Evolutionary conservation across 192 early-diverging fungal species (phyloP).

Genomic region (Mortierella antarctica): DNA sequence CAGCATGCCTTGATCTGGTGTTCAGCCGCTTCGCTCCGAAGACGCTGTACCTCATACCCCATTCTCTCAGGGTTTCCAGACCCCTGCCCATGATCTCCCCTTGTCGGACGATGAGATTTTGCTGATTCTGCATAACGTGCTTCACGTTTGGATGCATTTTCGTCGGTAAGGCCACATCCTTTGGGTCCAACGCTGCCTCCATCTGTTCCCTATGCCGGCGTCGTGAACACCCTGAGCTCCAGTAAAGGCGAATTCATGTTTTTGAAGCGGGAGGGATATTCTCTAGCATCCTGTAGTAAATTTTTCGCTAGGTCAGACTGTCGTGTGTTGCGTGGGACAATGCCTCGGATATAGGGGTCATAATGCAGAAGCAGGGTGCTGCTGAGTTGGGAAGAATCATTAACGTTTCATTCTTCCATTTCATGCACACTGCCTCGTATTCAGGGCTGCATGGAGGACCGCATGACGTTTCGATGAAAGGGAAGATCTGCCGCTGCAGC

Average conservation of each 20-base stretch:
- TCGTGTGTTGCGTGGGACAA: slow-evolving; percentile 9
- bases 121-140: background rate
- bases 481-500: slow-evolving; percentile 6
- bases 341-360: background rate
- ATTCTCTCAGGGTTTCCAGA: background rate
- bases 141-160: slow-evolving; percentile 1
- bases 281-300: background rate
- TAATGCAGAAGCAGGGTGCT: background rate
- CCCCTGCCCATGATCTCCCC: background rate
- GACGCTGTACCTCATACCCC: background rate
- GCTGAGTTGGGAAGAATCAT: background rate
- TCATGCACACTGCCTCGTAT: background rate
- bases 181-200: background rate
- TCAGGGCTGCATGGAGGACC: slow-evolving; percentile 5
- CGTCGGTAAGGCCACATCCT: background rate
- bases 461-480: background rate
- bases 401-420: slow-evolving; percentile 7
- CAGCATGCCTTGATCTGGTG: slow-evolving; percentile 2
- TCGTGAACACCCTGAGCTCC: background rate
- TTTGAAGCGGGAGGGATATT: background rate
- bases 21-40: slow-evolving; percentile 2
- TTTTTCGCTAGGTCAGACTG: slow-evolving; percentile 11
- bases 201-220: background rate
- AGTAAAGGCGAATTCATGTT: background rate
- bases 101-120: background rate